Percentiles rank a stretch among this genome's conserved stretches.
These are phyloP conservation scores for Prunella vulgaris DNA, from an alignment of 257 asterid species.

Conservation along the genomic window DNA sequence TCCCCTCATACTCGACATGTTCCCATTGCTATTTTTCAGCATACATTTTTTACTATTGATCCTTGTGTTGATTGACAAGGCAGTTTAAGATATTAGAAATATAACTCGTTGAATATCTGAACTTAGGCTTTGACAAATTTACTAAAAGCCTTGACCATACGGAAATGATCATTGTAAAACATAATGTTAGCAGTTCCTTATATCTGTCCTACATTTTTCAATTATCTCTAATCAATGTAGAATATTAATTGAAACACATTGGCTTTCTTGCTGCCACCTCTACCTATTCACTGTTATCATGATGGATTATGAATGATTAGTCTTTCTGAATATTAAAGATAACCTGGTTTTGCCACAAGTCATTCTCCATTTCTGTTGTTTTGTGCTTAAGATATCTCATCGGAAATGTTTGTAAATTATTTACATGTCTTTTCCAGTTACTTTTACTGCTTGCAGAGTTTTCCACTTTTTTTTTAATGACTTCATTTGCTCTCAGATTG, in stretches of 20 bases:
- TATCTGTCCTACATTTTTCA: background rate
- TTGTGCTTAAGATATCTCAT: background rate
- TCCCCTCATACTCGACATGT: background rate
- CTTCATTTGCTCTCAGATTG: slow-evolving; percentile 49
- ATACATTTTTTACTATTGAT: background rate
- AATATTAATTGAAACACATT: background rate
- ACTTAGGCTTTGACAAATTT: background rate
- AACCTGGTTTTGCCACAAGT: background rate
- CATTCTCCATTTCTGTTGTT: background rate
- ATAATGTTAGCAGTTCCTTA: background rate
- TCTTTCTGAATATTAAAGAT: background rate
- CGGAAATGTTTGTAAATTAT: background rate
- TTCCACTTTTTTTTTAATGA: background rate
- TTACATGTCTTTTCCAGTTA: background rate
- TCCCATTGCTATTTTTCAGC: slow-evolving; percentile 3
- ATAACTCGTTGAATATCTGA: background rate
- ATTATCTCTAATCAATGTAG: background rate
- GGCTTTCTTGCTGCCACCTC: background rate
- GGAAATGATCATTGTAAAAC: background rate
- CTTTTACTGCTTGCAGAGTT: background rate
- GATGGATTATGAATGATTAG: background rate
- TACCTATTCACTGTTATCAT: background rate
- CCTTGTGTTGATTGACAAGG: slow-evolving; percentile 4
- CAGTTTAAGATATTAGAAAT: slow-evolving; percentile 4
- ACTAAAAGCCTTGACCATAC: background rate